phyloP scores from a whole-genome alignment of 768 basidiomycete species.

The Scleroderma citrinum region DNA sequence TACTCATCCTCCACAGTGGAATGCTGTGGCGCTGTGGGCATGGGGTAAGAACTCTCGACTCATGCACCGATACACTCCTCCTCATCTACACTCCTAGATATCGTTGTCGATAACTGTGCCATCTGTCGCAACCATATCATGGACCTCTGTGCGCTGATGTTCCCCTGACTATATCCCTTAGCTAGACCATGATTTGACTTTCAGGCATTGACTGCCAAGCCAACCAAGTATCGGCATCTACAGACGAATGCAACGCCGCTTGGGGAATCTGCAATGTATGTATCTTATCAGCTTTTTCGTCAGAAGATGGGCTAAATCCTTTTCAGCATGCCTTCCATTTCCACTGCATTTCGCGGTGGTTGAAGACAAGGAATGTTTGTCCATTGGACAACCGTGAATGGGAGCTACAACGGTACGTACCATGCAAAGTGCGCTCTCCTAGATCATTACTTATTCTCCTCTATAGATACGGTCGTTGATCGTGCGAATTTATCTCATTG shows the following conservation, averaged over 20 bases:
- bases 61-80: background rate
- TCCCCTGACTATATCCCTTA: slow-evolving; percentile 1
- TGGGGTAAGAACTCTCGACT: slow-evolving; percentile 64
- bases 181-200: background rate
- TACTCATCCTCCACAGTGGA: slow-evolving; percentile 62
- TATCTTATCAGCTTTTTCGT: background rate
- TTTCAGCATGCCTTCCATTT: slow-evolving; percentile 96
- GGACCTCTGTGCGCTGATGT: slow-evolving; percentile 79
- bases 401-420: slow-evolving; percentile 91
- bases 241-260: slow-evolving; percentile 95
- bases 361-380: slow-evolving; percentile 96
- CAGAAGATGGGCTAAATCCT: background rate
- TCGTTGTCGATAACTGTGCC: slow-evolving; percentile 98
- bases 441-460: background rate
- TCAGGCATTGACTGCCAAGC: slow-evolving; percentile 99
- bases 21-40: slow-evolving; percentile 96
- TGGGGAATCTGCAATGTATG: slow-evolving; percentile 98
- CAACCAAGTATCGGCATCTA: slow-evolving; percentile 94
- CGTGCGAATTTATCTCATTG: slow-evolving; percentile 2
- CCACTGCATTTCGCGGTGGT: slow-evolving; percentile 98
- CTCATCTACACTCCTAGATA: slow-evolving; percentile 49
- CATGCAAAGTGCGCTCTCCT: background rate
- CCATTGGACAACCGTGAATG: slow-evolving; percentile 94
- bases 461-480: slow-evolving; percentile 38
- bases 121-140: slow-evolving; percentile 99